Percentiles rank a stretch among this genome's conserved stretches.
Evolutionary conservation across 257 asterid species (phyloP).

Genomic region (Solanum etuberosum): DNA sequence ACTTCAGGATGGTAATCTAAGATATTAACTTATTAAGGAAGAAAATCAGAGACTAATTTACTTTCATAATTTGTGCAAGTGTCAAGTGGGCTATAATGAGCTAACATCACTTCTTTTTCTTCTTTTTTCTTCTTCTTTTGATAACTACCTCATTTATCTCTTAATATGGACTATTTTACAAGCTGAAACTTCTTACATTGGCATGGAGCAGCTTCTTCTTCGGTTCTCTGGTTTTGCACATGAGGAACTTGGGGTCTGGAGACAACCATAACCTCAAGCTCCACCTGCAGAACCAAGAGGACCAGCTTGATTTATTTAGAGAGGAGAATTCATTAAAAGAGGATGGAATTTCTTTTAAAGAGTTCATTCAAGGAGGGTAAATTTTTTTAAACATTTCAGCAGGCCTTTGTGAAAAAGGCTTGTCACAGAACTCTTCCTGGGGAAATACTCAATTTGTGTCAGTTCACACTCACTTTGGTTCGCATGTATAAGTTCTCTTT

Average conservation of each 20-base stretch:
- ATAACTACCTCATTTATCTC: background rate
- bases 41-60: background rate
- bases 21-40: background rate
- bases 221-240: background rate
- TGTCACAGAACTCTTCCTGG: background rate
- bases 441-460: background rate
- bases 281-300: background rate
- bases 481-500: background rate
- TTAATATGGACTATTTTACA: background rate
- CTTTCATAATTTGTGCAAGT: background rate
- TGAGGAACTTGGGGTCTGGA: background rate
- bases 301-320: background rate
- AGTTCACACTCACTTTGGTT: background rate
- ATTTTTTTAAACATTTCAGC: background rate
- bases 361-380: background rate
- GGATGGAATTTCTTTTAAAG: background rate
- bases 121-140: background rate
- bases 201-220: background rate
- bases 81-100: background rate
- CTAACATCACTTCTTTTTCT: background rate
- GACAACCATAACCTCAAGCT: background rate
- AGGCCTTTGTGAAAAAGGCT: background rate
- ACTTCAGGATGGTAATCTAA: background rate
- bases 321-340: background rate
- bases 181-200: background rate